Conservation (phyloP, 1,139 yeast species). For the Saccharomyces hybrid region DNA sequence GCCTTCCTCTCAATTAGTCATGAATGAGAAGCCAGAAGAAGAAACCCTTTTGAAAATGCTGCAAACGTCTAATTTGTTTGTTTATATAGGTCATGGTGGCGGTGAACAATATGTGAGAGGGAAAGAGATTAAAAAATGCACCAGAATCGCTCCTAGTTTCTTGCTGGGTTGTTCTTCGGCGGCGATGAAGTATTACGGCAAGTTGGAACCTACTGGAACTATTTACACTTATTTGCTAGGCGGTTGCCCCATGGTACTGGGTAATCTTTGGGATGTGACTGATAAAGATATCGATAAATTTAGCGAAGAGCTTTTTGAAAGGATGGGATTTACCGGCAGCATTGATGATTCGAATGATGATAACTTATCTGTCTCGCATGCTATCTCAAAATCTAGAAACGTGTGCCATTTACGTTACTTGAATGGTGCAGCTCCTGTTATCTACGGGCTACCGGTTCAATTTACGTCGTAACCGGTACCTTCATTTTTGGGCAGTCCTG, state of each 20-base stretch:
- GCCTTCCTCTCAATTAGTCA: constrained; percentile 48
- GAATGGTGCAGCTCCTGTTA: constrained; percentile 78
- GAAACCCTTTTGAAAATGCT: constrained; percentile 40
- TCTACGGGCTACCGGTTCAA: constrained; percentile 63
- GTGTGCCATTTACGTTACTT: constrained; percentile 57
- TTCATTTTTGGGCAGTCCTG: no score
- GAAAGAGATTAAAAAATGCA: constrained; percentile 40
- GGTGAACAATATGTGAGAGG: constrained; percentile 74
- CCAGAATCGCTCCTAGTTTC: constrained; percentile 56
- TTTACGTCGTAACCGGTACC: constrained; percentile 4
- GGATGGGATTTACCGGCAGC: constrained; percentile 49
- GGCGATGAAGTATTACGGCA: constrained; percentile 49
- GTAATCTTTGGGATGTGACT: constrained; percentile 94
- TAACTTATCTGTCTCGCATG: constrained; percentile 25
- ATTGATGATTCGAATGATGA: constrained; percentile 4
- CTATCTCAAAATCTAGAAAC: constrained; percentile 52
- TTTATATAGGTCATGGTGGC: constrained; percentile 93
- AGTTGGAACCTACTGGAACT: constrained; percentile 69
- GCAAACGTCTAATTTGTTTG: constrained; percentile 43
- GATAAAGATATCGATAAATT: constrained; percentile 89
- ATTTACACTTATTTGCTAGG: constrained; percentile 67
- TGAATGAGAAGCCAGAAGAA: constrained; percentile 53
- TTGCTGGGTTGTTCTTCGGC: constrained; percentile 94
- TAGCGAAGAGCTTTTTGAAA: constrained; percentile 49
- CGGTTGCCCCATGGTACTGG: constrained; percentile 77